Base-by-base conservation (phyloP, 352 stramenopile species). In the Phytophthora agathidicida region DNA sequence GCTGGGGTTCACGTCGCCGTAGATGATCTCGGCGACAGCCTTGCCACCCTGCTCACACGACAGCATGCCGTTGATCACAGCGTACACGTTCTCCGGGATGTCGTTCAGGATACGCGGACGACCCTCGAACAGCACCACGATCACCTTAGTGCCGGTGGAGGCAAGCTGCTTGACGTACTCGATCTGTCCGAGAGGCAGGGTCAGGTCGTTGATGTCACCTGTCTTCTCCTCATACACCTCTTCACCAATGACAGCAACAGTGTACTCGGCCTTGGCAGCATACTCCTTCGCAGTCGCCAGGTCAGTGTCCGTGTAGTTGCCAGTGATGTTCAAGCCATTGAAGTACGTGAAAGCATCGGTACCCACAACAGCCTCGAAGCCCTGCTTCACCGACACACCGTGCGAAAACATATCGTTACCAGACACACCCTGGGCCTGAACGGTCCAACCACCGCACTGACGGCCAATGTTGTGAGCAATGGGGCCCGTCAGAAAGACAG, bases 1-100 rank as follows among this genome's bases (percentile, higher is more conserved):
- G 13, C 27, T 42, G 7, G 49, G 37, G 27, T 49, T 58, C 7
- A 57, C 48, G 14, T 57, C 28, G 19, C 49, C 27, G 27, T 58
- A 86, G 17, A 94, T 47, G 43, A 94, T 80, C 49, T 94, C 80
- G 11, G 85, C 82, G 26, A 94, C 77, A n/a, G 83, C 83, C 44
- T 87, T 73, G 2, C 86, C 86, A n/a, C 86, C 85, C 8, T 73
- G 54, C 24, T 88, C 77, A 5, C 86, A 80, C 2, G 81, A 75
- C 1, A 94, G 62, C 81, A 88, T 77, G 1, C 63, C 83, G 36
- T 90, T 57, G 16, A 96, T 56, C 7, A 94, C 74, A 23, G 76
- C 85, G 35, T 88, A 58, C n/a, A 80, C 84, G 20, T 59, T 46
- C 5, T 71, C 65, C 0, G 68, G 43, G 9, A 86, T 45, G 16